Evolutionary conservation across 2,329 filamentous ascomycete species (phyloP), one percentile per base, ranked within the genome.

Genomic region (Aspergillus eucalypticola): DNA sequence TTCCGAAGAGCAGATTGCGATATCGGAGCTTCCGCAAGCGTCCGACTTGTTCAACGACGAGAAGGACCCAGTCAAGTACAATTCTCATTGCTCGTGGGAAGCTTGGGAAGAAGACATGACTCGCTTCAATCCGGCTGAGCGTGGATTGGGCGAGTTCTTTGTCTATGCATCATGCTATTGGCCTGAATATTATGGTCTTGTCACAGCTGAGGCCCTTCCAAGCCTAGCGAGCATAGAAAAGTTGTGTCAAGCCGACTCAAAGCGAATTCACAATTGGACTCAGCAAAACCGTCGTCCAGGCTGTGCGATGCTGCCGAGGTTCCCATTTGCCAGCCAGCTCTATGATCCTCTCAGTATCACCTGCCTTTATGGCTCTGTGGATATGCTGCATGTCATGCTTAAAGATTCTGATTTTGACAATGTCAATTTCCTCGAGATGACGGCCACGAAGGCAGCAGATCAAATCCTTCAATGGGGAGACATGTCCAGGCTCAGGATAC

Each of bases 131-230:
- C 66, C 68, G 27, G 39, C 50, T 54, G 68, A 70, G 21, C 62
- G 66, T 49, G 66, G 67, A 15, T 70, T 71, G 61, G 67, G 67
- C 39, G 66, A 68, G 49, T 67, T 71, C 58, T 76, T 77, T 54
- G 67, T 70, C 52, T 77, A 77, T 56, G 72, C 75, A 35, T 74
- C 75, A 46, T 75, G 74, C 61, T 57, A 76, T 48, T 77, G 74
- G 73, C 27, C 69, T 3, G 63, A 75, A 1, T 73, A 77, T 64
- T 70, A 72, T 32, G 61, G 66, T 17, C 62, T 63, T 19, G 56
- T 69, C 54, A 59, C 62, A 5, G 32, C 21, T n/a, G 54, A 63
- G 3, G 51, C 63, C 58, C 64, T 71, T 54, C 58, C 62, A 21
- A 55, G 25, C 19, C 48, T 64, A 48, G 32, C 38, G 27, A 59